Percentiles rank a stretch among this genome's conserved stretches.
phyloP scores from a whole-genome alignment of 2,329 filamentous ascomycete species.

The Pseudogymnoascus sp. region DNA sequence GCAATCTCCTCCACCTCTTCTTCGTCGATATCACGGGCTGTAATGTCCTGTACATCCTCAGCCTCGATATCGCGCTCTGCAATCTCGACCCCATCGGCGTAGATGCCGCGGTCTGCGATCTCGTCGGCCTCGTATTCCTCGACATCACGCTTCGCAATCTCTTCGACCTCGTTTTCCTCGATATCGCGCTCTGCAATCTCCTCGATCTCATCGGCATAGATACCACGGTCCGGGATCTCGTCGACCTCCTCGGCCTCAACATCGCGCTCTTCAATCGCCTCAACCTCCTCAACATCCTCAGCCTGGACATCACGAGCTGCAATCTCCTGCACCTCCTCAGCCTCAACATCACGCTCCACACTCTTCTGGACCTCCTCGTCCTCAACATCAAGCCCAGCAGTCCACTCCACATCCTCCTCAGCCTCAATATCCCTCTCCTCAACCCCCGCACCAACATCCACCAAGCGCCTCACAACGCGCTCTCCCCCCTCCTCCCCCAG shows the following conservation, averaged over 20 bases:
- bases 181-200: not conserved
- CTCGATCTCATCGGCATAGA: not conserved
- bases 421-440: not conserved
- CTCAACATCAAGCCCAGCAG: not conserved
- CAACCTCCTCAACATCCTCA: not conserved
- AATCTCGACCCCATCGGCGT: too few species aligned
- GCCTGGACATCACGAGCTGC: not conserved
- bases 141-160: not conserved
- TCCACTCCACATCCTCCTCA: not conserved
- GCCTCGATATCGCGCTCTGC: not conserved
- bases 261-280: not conserved
- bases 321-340: not conserved
- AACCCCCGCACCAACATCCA: not conserved
- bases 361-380: not conserved
- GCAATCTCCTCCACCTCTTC: not conserved
- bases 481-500: not conserved
- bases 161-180: not conserved
- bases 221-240: not conserved
- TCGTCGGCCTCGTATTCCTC: not conserved
- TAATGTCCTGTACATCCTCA: not conserved
- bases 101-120: not conserved
- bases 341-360: not conserved
- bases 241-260: not conserved
- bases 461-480: not conserved
- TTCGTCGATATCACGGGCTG: not conserved